A percentile compares a stretch with the other conserved stretches of the same genome.
Conservation (phyloP, 495 filamentous ascomycete species). For the Aspergillus incahuasiensis region DNA sequence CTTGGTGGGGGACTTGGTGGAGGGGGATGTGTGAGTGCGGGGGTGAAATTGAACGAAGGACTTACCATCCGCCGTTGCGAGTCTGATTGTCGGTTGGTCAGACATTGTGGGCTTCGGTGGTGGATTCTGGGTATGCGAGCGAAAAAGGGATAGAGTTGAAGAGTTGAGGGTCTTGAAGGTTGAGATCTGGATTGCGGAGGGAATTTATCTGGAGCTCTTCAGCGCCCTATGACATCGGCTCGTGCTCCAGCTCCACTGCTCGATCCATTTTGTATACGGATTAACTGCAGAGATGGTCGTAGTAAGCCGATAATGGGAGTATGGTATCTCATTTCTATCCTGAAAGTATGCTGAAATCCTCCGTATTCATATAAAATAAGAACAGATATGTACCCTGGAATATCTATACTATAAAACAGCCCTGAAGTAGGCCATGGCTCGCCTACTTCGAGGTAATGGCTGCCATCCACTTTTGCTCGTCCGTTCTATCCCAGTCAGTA, state of each 20-base stretch:
- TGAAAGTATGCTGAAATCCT: background rate
- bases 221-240: constrained; percentile 4
- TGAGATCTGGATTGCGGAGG: background rate
- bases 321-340: background rate
- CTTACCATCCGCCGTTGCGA: constrained; percentile 44
- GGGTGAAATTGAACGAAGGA: background rate
- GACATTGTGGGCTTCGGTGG: constrained; percentile 22
- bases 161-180: too few relatives aligned
- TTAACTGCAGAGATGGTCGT: too few relatives aligned
- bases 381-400: constrained; percentile 1
- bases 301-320: background rate
- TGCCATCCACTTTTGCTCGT: constrained; percentile 86
- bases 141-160: background rate
- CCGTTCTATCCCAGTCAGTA: constrained; percentile 49
- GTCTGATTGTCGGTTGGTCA: constrained; percentile 41
- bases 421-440: background rate
- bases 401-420: background rate
- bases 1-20: background rate
- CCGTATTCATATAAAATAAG: constrained; percentile 6
- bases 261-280: background rate
- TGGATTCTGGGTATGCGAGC: background rate
- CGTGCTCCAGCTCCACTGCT: constrained; percentile 1
- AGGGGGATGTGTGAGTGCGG: background rate
- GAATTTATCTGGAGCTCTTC: background rate
- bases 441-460: constrained; percentile 56